These are phyloP conservation scores for Phytopythium sindhum DNA, from an alignment of 352 stramenopile genomes.

Conservation along the genomic window DNA sequence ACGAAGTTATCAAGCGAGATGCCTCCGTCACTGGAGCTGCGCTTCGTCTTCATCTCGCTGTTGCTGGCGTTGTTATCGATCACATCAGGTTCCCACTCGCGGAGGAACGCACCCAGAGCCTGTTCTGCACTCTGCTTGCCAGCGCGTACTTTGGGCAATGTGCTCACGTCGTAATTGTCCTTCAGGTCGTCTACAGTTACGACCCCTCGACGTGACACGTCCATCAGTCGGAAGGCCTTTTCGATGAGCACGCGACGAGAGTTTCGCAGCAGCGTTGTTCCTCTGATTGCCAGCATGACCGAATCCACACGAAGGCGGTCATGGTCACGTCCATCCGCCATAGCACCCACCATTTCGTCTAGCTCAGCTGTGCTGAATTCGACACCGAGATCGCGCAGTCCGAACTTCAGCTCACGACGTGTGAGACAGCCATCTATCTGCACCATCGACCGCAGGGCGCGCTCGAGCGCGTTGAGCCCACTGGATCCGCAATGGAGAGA, in stretches of 20 bases:
- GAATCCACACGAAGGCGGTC: background rate
- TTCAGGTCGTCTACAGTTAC: slow-evolving; percentile 57
- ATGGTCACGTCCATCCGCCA: background rate
- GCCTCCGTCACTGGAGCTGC: slow-evolving; percentile 17
- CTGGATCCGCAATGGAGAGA: slow-evolving; percentile 24
- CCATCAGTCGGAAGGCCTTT: slow-evolving; percentile 56
- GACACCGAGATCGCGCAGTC: slow-evolving; percentile 48
- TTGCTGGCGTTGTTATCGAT: slow-evolving; percentile 6
- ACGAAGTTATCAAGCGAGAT: slow-evolving; percentile 66
- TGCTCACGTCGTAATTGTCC: slow-evolving; percentile 69
- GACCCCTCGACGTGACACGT: slow-evolving; percentile 26
- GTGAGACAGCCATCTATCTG: slow-evolving; percentile 39
- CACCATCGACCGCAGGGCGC: slow-evolving; percentile 40
- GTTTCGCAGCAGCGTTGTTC: background rate
- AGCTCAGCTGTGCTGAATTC: slow-evolving; percentile 38
- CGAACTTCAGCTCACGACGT: slow-evolving; percentile 57
- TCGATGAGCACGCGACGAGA: slow-evolving; percentile 40
- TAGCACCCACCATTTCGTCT: slow-evolving; percentile 15
- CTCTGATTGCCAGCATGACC: background rate
- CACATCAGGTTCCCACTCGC: slow-evolving; percentile 50
- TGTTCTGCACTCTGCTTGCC: slow-evolving; percentile 53
- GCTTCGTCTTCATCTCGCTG: background rate
- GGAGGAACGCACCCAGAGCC: slow-evolving; percentile 64
- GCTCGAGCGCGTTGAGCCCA: slow-evolving; percentile 49
- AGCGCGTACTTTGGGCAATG: slow-evolving; percentile 63